Base-by-base conservation (phyloP, 2,329 filamentous ascomycete species). In the Fusarium foetens region DNA sequence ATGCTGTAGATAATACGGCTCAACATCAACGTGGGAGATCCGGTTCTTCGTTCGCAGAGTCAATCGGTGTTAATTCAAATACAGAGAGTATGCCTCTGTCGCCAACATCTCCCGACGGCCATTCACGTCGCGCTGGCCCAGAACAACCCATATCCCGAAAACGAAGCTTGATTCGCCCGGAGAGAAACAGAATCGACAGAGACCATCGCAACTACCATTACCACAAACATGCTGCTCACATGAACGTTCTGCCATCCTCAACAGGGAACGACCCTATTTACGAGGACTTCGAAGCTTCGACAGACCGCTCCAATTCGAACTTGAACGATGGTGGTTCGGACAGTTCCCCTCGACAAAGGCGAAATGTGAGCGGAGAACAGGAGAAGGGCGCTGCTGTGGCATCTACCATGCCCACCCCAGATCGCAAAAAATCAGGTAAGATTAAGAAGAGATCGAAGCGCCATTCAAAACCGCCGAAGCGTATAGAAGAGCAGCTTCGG, bases 161-260 rank as follows among this genome's bases (percentile, higher is more conserved):
- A 83, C 91, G 93, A 80, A 98, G 94, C 81, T 85, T 99, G 71
- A 91, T 99, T 79, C 89, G 93, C 69, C 96, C 96, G 2, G 96
- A 99, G 83, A 90, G 96, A 73, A 92, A 92, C 77, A 90, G 93
- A 75, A 94, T 97, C 75, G 93, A 95, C 75, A 91, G 88, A 72
- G 93, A 95, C 75, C 94, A 98, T 80, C 94, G 95, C 19, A 97
- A 98, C 81, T 99, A 98, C 79, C 89, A 98, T 83, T 99, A 99
- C 82, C 91, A 94, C 75, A 93, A 97, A 80, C 95, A 97, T 88
- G 94, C 97, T 14, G 93, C 94, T 77, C 93, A 95, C 72, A 98
- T 99, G 94, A 88, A 92, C 61, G 92, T 94, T 9, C 86, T 94
- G 72, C 96, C 97, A 2, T 98, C 96, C 1, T 93, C 94, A 11